Base-by-base conservation (phyloP, 1,284 basidiomycete species). In the Puccinia novopanici region DNA sequence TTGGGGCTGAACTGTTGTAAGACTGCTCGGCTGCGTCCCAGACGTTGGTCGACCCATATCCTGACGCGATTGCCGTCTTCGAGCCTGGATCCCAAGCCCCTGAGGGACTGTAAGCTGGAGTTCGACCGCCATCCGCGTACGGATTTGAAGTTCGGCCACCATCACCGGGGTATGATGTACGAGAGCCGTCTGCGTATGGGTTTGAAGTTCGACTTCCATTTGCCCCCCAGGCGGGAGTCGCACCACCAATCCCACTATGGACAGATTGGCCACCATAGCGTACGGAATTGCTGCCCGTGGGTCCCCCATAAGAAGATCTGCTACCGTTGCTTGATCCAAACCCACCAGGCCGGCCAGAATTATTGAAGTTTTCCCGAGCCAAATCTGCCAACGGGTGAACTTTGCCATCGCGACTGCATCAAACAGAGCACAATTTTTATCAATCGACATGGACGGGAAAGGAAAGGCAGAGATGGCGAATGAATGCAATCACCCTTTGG, bases 71-170 rank as follows among this genome's bases (percentile, higher is more conserved):
- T 6, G 82, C 82, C 48, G 83, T 83, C 84, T 67, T 80, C 8
- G 78, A 87, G 0, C 84, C 86, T 1, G 87, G 87, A 15, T 87
- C 87, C 50, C 84, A 82, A 0, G 81, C 82, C 37, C 87, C 86
- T 40, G 86, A 85, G 54, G 81, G 84, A 10, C 83, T 84, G 81
- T 85, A 84, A 19, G 84, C 83, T 17, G 84, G 84, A 70, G 84
- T 85, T 71, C 83, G 81, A 22, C 88, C 86, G 55, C 88, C 87
- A 57, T 82, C 81, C 0, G 88, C 89, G 83, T 92, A 91, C 0
- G 91, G 91, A 85, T 92, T 92, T 4, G 92, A 91, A n/a, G 92
- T 93, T 73, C 88, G 87, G 9, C 89, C 87, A 57, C 88, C 88
- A 24, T 87, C 88, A 13, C 85, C 87, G 86, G n/a, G 88, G 83